Evolutionary conservation across 371 early-diverging fungal genomes (phyloP).

Genomic region (Syncephalastrum sp.): DNA sequence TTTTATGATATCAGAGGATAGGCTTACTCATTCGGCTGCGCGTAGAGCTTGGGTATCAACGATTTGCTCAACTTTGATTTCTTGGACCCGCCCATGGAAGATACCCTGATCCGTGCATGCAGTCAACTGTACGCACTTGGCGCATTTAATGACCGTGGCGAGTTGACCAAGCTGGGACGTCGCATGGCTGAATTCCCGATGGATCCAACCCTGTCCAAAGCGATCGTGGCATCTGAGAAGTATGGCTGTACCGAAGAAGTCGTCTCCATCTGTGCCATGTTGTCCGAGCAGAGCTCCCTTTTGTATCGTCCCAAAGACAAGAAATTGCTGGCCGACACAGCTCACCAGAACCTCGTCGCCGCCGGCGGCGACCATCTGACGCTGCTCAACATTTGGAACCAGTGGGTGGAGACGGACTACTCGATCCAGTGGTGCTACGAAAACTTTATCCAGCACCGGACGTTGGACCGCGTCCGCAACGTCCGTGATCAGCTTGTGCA

Average conservation of each 20-base stretch:
- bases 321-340: slow-evolving; percentile 91
- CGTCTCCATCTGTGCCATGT: slow-evolving; percentile 87
- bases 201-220: slow-evolving; percentile 95
- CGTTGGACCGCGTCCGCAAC: slow-evolving; percentile 89
- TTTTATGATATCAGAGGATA: too few species aligned
- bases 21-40: slow-evolving; percentile 1
- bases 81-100: slow-evolving; percentile 96
- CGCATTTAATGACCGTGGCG: slow-evolving; percentile 90
- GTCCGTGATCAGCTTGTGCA: slow-evolving; percentile 93
- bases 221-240: slow-evolving; percentile 89
- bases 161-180: slow-evolving; percentile 95
- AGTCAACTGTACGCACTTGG: slow-evolving; percentile 96
- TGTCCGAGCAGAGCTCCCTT: slow-evolving; percentile 88
- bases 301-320: slow-evolving; percentile 96
- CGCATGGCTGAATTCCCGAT: slow-evolving; percentile 99
- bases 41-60: slow-evolving; percentile 86
- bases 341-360: slow-evolving; percentile 79
- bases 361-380: slow-evolving; percentile 93
- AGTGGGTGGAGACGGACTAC: slow-evolving; percentile 94
- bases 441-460: slow-evolving; percentile 92
- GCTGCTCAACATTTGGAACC: slow-evolving; percentile 91
- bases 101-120: slow-evolving; percentile 88
- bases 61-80: slow-evolving; percentile 97
- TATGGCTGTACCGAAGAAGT: slow-evolving; percentile 93
- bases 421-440: slow-evolving; percentile 95